Percentiles rank a stretch among this genome's conserved stretches.
phyloP scores from a whole-genome alignment of 2,329 filamentous ascomycete genomes.

The Phialophora macrospora region DNA sequence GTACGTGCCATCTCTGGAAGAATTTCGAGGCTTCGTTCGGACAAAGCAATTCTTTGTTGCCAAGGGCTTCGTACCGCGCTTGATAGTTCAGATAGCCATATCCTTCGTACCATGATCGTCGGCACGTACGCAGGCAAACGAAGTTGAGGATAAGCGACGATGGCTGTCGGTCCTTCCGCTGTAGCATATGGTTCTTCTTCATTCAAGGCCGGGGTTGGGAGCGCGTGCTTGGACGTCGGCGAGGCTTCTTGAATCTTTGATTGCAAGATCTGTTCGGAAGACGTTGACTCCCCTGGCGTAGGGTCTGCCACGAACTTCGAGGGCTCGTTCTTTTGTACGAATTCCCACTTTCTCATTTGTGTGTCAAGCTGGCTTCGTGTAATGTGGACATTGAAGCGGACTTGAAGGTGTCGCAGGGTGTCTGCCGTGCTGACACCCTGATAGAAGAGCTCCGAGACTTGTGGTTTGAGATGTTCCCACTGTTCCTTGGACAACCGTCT shows the following conservation, averaged over 20 bases:
- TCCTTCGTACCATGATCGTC: neutral
- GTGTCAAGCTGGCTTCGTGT: slow-evolving; percentile 14
- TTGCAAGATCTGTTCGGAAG: neutral
- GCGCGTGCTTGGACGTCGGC: neutral
- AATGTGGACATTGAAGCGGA: neutral
- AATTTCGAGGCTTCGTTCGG: neutral
- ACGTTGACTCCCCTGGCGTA: neutral
- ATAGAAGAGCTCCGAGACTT: slow-evolving; percentile 11
- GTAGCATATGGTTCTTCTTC: neutral
- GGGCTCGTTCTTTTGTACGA: neutral
- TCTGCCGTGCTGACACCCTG: slow-evolving; percentile 8
- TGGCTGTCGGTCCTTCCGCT: neutral
- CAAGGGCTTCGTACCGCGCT: neutral
- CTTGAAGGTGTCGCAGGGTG: slow-evolving; percentile 14
- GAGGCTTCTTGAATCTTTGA: neutral
- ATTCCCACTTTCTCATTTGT: slow-evolving; percentile 13
- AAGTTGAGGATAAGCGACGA: neutral
- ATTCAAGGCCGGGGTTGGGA: neutral
- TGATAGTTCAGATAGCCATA: neutral
- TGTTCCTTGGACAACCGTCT: slow-evolving; percentile 21
- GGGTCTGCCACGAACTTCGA: neutral
- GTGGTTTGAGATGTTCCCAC: slow-evolving; percentile 25
- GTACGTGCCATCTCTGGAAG: neutral
- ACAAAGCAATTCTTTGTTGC: too few relatives aligned
- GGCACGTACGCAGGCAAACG: neutral